Conservation (phyloP, 192 early-diverging fungal species). For the Backusella australiensis region DNA sequence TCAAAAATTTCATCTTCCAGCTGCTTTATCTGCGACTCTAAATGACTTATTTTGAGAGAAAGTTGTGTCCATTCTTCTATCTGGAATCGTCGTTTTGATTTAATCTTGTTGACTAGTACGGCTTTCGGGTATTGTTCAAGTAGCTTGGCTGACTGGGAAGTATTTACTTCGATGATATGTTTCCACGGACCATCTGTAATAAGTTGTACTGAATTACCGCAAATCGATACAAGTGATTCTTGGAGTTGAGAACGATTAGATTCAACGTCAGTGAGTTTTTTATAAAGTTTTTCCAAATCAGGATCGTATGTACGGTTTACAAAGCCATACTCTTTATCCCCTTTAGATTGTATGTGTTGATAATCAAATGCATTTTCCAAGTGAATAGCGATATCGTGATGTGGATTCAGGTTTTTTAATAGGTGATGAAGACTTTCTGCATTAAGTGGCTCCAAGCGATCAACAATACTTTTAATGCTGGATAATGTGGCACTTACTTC, state of each 20-base stretch:
- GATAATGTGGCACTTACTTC: slow-evolving; percentile 58
- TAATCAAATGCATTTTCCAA: slow-evolving; percentile 47
- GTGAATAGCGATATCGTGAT: slow-evolving; percentile 34
- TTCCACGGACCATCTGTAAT: slow-evolving; percentile 40
- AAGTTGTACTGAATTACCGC: slow-evolving; percentile 43
- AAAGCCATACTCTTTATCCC: slow-evolving; percentile 45
- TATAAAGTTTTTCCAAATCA: slow-evolving; percentile 37
- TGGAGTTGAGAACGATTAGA: slow-evolving; percentile 40
- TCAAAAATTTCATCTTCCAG: slow-evolving; percentile 57
- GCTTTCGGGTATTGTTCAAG: slow-evolving; percentile 19
- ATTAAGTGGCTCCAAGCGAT: slow-evolving; percentile 19
- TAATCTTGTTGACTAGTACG: slow-evolving; percentile 50
- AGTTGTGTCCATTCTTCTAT: slow-evolving; percentile 54
- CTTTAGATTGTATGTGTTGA: slow-evolving; percentile 39
- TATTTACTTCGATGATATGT: slow-evolving; percentile 55
- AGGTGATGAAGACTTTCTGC: slow-evolving; percentile 17
- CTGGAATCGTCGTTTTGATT: slow-evolving; percentile 54
- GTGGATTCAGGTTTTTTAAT: slow-evolving; percentile 39
- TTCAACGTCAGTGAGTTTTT: slow-evolving; percentile 40
- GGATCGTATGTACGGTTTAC: slow-evolving; percentile 45
- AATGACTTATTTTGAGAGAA: slow-evolving; percentile 49
- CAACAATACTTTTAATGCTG: slow-evolving; percentile 45
- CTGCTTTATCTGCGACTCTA: slow-evolving; percentile 41
- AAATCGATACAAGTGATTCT: slow-evolving; percentile 33
- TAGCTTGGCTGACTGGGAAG: slow-evolving; percentile 43